Base-by-base conservation (phyloP, 179 eudicot genomes). In the Vitellaria paradoxa region DNA sequence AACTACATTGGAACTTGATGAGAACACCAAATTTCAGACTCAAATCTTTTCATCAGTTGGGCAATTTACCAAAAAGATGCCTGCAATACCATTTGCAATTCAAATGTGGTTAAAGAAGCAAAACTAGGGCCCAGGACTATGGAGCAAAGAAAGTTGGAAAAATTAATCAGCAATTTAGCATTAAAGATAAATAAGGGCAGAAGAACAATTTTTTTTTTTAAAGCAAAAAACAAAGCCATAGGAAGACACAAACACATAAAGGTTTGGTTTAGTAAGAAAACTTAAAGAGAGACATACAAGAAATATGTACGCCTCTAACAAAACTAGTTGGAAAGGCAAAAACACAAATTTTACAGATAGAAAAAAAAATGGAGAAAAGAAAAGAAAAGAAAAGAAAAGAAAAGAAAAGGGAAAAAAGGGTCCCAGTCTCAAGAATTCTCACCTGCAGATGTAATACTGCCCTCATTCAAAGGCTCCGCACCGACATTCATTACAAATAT, bases 41-140 rank as follows among this genome's bases (percentile, higher is more conserved):
- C 63, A 74, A 47, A 75, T 76, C 66, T 76, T 65, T 76, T 60
- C 76, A 15, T 59, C 76, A 53, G 42, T 70, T 45, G 24, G 37
- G 79, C 79, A 64, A 75, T 20, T 26, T 53, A 47, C 60, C 56
- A 69, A 80, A 68, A 12, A 61, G 26, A 76, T 73, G 18, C 86
- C 81, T 80, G 83, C 83, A 83, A 83, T 70, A 77, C 40, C 73
- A 83, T 80, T 76, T 67, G 73, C 68, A 57, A 77, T 63, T 80
- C 72, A 83, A 76, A 77, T 45, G 20, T 49, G 42, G 26, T 69
- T 68, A 62, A 67, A 65, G 72, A 65, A 75, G 64, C n/a, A 79
- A 79, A 17, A 47, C 76, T 18, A 4, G 5, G 59, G 50, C 64
- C 64, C 49, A 69, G 77, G 68, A 50, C 63, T 50, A 37, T 3